A percentile compares a stretch with the other conserved stretches of the same genome.
Evolutionary conservation across 805 yeast genomes (phyloP).

Genomic region (Candida caryicola): DNA sequence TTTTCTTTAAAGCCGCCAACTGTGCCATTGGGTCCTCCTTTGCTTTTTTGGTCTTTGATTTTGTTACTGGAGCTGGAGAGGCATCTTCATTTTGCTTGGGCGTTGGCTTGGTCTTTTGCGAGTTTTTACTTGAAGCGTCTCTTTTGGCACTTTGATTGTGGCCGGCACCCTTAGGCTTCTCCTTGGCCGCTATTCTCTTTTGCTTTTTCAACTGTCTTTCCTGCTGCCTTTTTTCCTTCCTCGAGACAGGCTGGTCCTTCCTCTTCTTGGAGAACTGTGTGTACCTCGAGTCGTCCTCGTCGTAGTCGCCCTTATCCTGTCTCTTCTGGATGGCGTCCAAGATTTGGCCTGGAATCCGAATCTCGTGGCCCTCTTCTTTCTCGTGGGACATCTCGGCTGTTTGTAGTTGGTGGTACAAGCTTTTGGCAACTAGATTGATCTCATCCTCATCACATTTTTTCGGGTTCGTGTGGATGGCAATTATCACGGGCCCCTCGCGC

Average conservation of each 20-base stretch:
- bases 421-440: constrained; percentile 3
- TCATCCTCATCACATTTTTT: constrained; percentile 4
- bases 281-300: constrained; percentile 30
- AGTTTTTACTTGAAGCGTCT: constrained; percentile 1
- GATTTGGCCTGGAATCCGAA: constrained; percentile 53
- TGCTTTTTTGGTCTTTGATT: constrained; percentile 11
- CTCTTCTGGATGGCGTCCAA: constrained; percentile 48
- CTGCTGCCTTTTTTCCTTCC: constrained; percentile 37
- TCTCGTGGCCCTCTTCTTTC: constrained; percentile 36
- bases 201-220: constrained; percentile 32
- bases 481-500: background rate
- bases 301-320: constrained; percentile 44
- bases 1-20: constrained; percentile 12
- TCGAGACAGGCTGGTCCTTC: constrained; percentile 23
- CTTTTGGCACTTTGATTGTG: background rate
- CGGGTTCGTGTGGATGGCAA: background rate
- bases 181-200: constrained; percentile 19
- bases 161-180: background rate
- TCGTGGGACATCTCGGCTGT: constrained; percentile 2
- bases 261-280: constrained; percentile 20
- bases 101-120: background rate
- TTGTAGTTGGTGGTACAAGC: background rate
- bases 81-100: constrained; percentile 15
- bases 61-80: constrained; percentile 22
- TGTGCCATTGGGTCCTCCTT: constrained; percentile 12